A percentile compares a stretch with the other conserved stretches of the same genome.
Evolutionary conservation across 2,329 filamentous ascomycete species (phyloP).

Genomic region (Stagonosporopsis cucurbitacearum): DNA sequence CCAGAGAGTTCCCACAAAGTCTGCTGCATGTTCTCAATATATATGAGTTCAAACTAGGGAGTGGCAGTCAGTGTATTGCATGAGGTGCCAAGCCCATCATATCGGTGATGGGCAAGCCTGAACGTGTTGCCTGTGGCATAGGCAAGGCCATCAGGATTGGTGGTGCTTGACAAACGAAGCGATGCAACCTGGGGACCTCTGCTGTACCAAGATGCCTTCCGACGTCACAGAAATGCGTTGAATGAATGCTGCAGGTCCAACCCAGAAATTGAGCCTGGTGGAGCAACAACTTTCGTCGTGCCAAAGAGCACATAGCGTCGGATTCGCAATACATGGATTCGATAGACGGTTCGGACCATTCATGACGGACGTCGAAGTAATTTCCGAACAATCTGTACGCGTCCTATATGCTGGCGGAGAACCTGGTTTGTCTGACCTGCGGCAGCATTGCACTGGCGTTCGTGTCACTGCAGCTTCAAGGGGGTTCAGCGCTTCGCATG

Average conservation of each 20-base stretch:
- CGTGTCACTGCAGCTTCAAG: conserved; percentile 5
- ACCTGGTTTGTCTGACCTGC: conserved; percentile 1
- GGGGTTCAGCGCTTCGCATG: conserved; percentile 8
- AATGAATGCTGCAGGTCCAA: background rate
- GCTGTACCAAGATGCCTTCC: background rate
- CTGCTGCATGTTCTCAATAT: background rate
- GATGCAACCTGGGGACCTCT: background rate
- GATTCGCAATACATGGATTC: background rate
- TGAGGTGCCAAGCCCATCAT: background rate
- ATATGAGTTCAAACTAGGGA: background rate
- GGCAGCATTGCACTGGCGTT: conserved; percentile 8
- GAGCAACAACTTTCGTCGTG: background rate
- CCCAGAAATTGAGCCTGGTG: background rate
- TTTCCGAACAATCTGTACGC: background rate
- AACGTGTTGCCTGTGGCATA: background rate
- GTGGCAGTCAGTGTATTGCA: background rate
- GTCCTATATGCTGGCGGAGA: background rate
- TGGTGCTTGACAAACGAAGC: background rate
- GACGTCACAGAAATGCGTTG: background rate
- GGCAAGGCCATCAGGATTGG: background rate
- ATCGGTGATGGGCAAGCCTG: background rate
- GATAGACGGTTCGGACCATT: conserved; percentile 4
- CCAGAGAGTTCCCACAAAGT: background rate
- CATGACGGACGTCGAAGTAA: conserved; percentile 6
- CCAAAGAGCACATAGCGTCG: background rate